Percentiles rank a stretch among this genome's conserved stretches.
phyloP scores from a whole-genome alignment of 805 yeast species.

The Candida koratica region DNA sequence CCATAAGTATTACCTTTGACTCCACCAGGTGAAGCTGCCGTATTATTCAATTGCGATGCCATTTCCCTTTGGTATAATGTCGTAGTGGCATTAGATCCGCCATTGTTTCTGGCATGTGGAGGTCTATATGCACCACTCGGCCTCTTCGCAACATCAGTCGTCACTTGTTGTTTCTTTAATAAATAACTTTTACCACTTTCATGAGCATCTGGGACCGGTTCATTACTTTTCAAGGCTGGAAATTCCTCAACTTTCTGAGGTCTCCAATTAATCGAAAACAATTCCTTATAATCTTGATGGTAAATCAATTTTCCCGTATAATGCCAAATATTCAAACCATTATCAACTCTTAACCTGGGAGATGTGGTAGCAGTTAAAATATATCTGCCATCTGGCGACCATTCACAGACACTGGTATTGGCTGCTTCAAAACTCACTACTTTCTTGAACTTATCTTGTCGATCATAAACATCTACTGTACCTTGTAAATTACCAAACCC shows the following conservation, averaged over 20 bases:
- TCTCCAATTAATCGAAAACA: slow-evolving; percentile 81
- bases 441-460: slow-evolving; percentile 77
- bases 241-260: slow-evolving; percentile 53
- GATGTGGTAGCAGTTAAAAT: slow-evolving; percentile 94
- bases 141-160: slow-evolving; percentile 41
- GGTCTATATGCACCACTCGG: slow-evolving; percentile 93
- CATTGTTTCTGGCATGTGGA: slow-evolving; percentile 76
- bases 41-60: slow-evolving; percentile 19
- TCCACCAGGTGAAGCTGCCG: slow-evolving; percentile 17
- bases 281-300: slow-evolving; percentile 75
- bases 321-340: slow-evolving; percentile 92
- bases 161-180: slow-evolving; percentile 35
- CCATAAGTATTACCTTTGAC: slow-evolving; percentile 14
- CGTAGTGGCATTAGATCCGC: slow-evolving; percentile 32
- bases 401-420: slow-evolving; percentile 92
- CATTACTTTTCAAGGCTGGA: slow-evolving; percentile 47
- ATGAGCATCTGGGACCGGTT: slow-evolving; percentile 66
- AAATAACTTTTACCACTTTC: slow-evolving; percentile 60
- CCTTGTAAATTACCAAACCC: slow-evolving; percentile 99
- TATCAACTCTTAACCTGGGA: slow-evolving; percentile 95
- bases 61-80: slow-evolving; percentile 59
- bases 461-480: slow-evolving; percentile 89
- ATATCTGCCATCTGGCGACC: slow-evolving; percentile 97
- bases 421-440: slow-evolving; percentile 83
- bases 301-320: slow-evolving; percentile 78